Conservation (phyloP, 1,139 yeast genomes). For the Yamadazyma atmosphaerica region DNA sequence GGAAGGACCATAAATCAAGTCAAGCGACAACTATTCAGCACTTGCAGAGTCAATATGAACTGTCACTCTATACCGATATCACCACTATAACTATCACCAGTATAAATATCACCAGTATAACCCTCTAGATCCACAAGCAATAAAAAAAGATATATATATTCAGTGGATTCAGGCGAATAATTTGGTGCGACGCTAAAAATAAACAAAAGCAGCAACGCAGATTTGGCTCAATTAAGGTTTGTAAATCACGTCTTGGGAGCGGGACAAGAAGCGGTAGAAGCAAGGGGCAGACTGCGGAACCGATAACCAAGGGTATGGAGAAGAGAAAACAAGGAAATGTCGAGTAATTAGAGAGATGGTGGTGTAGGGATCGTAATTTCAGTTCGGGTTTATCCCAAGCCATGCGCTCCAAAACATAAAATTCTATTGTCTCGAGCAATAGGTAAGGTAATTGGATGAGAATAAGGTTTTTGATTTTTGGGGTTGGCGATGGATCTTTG, state of each 20-base stretch:
- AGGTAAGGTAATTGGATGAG: too few species aligned
- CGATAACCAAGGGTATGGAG: too few species aligned
- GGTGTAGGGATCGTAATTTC: not conserved
- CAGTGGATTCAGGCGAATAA: not conserved
- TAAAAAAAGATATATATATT: not conserved
- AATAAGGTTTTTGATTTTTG: not conserved
- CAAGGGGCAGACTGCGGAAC: too few species aligned
- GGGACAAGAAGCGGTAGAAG: too few species aligned
- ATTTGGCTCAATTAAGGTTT: not conserved
- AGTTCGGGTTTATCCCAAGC: not conserved
- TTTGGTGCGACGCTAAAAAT: constrained; percentile 1
- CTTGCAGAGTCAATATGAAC: too few species aligned
- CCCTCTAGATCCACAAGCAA: not conserved
- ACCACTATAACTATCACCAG: too few species aligned
- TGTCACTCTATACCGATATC: too few species aligned
- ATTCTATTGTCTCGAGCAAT: not conserved
- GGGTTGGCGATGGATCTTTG: not conserved
- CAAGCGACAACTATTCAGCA: too few species aligned
- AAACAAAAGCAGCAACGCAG: constrained; percentile 2
- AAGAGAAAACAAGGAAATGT: too few species aligned
- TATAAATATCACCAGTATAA: too few species aligned
- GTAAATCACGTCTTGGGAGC: not conserved
- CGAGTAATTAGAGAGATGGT: too few species aligned
- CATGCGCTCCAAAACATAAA: not conserved
- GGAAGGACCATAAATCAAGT: not conserved